Conservation (phyloP, 169 alveolate genomes). For the Blepharisma undulans region DNA sequence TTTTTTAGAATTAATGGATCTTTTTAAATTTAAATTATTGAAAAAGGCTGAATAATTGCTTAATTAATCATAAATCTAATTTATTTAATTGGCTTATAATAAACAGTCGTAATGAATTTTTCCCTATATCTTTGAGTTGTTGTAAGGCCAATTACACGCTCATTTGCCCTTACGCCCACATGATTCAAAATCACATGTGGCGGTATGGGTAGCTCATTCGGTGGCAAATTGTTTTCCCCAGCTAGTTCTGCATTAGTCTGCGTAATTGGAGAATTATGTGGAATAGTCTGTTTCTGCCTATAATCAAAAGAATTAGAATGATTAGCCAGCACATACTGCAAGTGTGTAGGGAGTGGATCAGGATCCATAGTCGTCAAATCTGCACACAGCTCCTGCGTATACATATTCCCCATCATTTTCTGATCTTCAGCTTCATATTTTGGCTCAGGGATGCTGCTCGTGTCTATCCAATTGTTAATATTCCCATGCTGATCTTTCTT, state of each 20-base stretch:
- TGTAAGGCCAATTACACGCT: conserved; percentile 21
- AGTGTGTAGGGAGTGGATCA: conserved; percentile 35
- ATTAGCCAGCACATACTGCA: conserved; percentile 26
- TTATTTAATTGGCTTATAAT: conserved; percentile 51
- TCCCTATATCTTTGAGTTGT: conserved; percentile 42
- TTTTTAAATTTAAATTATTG: neutral
- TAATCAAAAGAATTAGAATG: conserved; percentile 37
- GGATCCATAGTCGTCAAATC: conserved; percentile 41
- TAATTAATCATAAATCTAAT: neutral
- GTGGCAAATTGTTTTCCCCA: conserved; percentile 38
- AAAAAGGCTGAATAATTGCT: neutral
- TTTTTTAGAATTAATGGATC: too few species aligned
- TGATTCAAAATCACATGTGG: conserved; percentile 42
- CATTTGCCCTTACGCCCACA: conserved; percentile 28
- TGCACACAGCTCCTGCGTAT: conserved; percentile 30
- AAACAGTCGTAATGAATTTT: conserved; percentile 53
- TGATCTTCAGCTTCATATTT: neutral
- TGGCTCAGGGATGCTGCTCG: conserved; percentile 38
- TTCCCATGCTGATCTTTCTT: conserved; percentile 69
- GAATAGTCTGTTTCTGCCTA: conserved; percentile 40
- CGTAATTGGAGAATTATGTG: conserved; percentile 17
- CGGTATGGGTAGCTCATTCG: conserved; percentile 39
- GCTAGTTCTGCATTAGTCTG: conserved; percentile 40
- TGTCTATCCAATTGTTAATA: conserved; percentile 71
- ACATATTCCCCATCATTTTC: neutral